A percentile compares a stretch with the other conserved stretches of the same genome.
Conservation (phyloP, 805 yeast species). For the Starmerella khaoyaiensis region DNA sequence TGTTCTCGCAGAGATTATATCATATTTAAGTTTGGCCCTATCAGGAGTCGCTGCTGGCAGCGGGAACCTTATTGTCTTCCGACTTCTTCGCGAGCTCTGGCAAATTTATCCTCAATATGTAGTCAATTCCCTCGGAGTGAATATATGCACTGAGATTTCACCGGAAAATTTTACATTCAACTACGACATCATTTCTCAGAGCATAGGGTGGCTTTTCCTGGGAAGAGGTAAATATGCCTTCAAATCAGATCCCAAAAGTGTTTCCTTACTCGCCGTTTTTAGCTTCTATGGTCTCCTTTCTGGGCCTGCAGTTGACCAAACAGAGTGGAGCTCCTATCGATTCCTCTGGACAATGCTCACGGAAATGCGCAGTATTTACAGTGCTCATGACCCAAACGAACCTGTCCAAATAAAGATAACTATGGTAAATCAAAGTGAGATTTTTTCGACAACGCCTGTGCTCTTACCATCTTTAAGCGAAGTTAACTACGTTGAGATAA, state of each 20-base stretch:
- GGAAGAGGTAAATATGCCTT: constrained; percentile 91
- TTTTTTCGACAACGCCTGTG: constrained; percentile 3
- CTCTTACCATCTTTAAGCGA: constrained; percentile 11
- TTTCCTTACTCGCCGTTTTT: constrained; percentile 50
- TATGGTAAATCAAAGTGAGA: neutral
- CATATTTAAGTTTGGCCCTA: constrained; percentile 44
- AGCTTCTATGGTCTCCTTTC: constrained; percentile 29
- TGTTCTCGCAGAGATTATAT: constrained; percentile 4
- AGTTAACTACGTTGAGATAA: constrained; percentile 1
- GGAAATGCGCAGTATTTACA: constrained; percentile 66
- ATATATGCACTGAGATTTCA: constrained; percentile 1
- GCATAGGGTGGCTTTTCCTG: constrained; percentile 74
- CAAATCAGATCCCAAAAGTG: constrained; percentile 44
- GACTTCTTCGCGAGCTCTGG: constrained; percentile 55
- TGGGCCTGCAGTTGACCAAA: constrained; percentile 22
- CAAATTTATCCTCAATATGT: constrained; percentile 14
- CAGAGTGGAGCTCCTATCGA: constrained; percentile 65
- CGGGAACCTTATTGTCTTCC: constrained; percentile 69
- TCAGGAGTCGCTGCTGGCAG: constrained; percentile 80
- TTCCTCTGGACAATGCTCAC: constrained; percentile 85
- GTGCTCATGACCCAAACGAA: constrained; percentile 53
- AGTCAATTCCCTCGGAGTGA: neutral
- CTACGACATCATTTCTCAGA: constrained; percentile 64
- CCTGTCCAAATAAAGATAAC: constrained; percentile 36
- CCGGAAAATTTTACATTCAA: constrained; percentile 52